These are phyloP conservation scores for Colletotrichum liaoningense DNA, from an alignment of 2,329 filamentous ascomycete genomes.

Conservation along the genomic window DNA sequence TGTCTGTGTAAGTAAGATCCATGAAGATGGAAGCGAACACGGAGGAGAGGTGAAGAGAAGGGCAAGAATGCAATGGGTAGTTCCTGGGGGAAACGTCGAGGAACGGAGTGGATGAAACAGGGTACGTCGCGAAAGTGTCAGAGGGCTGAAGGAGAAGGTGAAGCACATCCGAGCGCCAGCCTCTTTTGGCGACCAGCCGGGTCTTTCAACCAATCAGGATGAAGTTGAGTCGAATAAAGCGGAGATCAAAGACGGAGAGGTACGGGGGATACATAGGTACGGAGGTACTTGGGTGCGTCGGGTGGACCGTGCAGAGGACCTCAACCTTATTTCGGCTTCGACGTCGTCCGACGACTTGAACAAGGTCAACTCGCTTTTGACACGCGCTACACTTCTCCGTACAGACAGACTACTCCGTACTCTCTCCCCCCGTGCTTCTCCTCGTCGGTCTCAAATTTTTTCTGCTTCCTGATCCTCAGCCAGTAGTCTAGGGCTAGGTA, in stretches of 20 bases:
- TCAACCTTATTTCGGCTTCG: conserved; percentile 51
- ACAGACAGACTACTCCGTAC: too few species aligned
- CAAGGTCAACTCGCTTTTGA: not conserved
- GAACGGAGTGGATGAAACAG: conserved; percentile 42
- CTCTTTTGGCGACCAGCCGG: not conserved
- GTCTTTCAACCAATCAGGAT: not conserved
- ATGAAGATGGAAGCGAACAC: not conserved
- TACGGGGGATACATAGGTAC: too few species aligned
- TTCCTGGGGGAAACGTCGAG: not conserved
- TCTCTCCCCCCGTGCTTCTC: not conserved
- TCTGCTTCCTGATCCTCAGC: not conserved
- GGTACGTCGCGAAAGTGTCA: conserved; percentile 46
- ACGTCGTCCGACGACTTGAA: conserved; percentile 40
- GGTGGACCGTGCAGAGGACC: conserved; percentile 11
- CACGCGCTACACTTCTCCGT: conserved; percentile 15
- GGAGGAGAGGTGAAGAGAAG: too few species aligned
- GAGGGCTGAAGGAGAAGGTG: conserved; percentile 40
- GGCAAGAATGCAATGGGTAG: not conserved
- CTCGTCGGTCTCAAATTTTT: conserved; percentile 16
- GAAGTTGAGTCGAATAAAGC: not conserved
- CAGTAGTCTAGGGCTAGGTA: not conserved
- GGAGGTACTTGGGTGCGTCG: not conserved
- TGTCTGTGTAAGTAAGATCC: too few species aligned
- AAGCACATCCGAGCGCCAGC: conserved; percentile 41
- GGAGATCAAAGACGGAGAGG: conserved; percentile 31